Evolutionary conservation across 2,329 filamentous ascomycete species (phyloP), one percentile per base, ranked within the genome.

Genomic region (Colletotrichum chrysophilum): DNA sequence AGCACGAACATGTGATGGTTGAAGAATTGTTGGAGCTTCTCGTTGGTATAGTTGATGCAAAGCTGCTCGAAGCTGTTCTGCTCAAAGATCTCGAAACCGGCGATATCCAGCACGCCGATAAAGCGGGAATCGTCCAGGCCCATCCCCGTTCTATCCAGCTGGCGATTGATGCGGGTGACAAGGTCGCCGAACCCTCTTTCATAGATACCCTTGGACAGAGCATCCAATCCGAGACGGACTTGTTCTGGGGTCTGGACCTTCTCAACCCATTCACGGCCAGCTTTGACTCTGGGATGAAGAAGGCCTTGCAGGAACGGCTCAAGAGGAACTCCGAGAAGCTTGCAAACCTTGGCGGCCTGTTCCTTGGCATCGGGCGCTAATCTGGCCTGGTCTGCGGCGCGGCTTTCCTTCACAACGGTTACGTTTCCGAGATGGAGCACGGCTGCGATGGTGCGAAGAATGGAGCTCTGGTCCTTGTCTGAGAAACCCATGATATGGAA

Each of bases 1-100:
- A 99, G 89, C 12, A 99, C 97, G 82, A 99, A 99, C 97, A 99
- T 99, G 87, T 99, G 97, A 83, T 99, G 97, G 81, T 99, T 99
- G 91, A 99, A 99, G 85, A 99, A 99, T 80, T 99, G 97, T 82
- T 99, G 97, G 8, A 99, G 91, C 84, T 98, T 99, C 85, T 99
- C 97, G 85, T 99, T 99, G 77, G 97, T 98, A 86, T 99, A 99
- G 86, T 99, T 99, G 90, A 99, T 99, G 88, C 97, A 99, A 7
- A 99, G 90, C 84, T 99, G 97, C 84, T 99, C 97, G 81, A 99
- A 99, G 87, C 96, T 98, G 87, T 99, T 99, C 81, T 95, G 92
- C 80, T 99, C 96, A 80, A 99, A 99, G 75, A 99, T 99, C 83
- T 99, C 97, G 85, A 99, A 99, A 76, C 97, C 97, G 78, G 97